Conservation (phyloP, 1,139 yeast species). For the Protomyces gravidus region DNA sequence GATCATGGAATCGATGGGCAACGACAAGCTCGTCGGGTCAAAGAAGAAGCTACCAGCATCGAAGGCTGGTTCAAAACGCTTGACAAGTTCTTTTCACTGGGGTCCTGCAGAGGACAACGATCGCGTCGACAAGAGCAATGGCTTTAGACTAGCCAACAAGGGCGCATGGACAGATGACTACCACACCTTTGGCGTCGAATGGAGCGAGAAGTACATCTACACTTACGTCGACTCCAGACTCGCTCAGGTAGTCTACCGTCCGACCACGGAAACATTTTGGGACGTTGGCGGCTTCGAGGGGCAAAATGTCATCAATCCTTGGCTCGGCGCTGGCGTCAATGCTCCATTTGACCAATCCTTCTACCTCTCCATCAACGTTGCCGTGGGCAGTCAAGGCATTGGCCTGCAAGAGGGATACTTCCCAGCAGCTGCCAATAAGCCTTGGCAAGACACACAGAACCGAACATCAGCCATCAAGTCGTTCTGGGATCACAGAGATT, state of each 20-base stretch:
- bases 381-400: conserved; percentile 31
- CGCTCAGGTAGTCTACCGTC: conserved; percentile 30
- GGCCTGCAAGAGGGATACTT: conserved; percentile 29
- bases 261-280: conserved; percentile 17
- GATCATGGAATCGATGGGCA: conserved; percentile 31
- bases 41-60: conserved; percentile 25
- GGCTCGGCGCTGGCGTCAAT: conserved; percentile 25
- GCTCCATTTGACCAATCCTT: conserved; percentile 34
- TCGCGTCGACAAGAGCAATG: conserved; percentile 24
- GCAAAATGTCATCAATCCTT: conserved; percentile 30
- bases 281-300: conserved; percentile 5
- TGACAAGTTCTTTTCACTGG: conserved; percentile 32
- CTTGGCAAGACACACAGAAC: conserved; percentile 25
- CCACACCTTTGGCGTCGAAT: conserved; percentile 33
- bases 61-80: conserved; percentile 23
- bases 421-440: conserved; percentile 29
- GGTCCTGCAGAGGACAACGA: conserved; percentile 28
- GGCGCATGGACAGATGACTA: conserved; percentile 16
- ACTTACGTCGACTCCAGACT: conserved; percentile 32
- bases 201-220: conserved; percentile 32
- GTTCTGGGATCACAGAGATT: conserved; percentile 1
- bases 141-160: conserved; percentile 16
- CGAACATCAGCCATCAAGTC: conserved; percentile 4
- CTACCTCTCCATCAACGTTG: conserved; percentile 32
- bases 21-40: neutral